Evolutionary conservation across 306 rosid species (phyloP), one percentile per base, ranked within the genome.

Genomic region (Lupinus albus): DNA sequence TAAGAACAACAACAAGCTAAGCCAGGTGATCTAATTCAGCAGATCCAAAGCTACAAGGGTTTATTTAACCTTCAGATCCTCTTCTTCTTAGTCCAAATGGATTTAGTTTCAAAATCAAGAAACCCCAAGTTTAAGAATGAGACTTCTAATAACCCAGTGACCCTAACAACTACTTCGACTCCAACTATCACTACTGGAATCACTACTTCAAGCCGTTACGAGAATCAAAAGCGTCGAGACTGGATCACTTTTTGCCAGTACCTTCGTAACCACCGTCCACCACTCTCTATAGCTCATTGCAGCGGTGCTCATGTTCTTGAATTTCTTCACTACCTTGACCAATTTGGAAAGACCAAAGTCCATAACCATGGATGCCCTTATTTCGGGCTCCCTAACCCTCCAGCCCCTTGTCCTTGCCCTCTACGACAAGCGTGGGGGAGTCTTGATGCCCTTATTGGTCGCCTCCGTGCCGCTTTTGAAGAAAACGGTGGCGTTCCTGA

Each of bases 171-270:
- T 11, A 11, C 14, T 4, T 10, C 47, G 4, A 11, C 3, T 1
- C 5, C 47, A 11, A 42, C 4, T 14, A 42, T 0, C 5, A 41
- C 1, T 4, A 41, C 4, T 4, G 7, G 49, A 0, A 25, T 4
- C 11, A 13, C 11, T 11, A 74, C 89, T 9, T 87, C 97, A 0
- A 91, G 96, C 79, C 88, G 99, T n/a, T 93, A 93, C 44, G 99
- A 93, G 84, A 93, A 93, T 83, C 99, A 93, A 54, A 93, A 93
- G 60, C 59, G 99, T 54, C 66, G 99, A 16, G 99, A 93, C 85
- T 93, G 99, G 99, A 93, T 85, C 83, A 93, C 96, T 2, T 93
- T 93, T 83, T 90, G 96, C 70, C 99, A 93, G 68, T 93, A 93
- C 76, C 78, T 93, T 0, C 46, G 88, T 1, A 93, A 90, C 86